Evolutionary conservation across 2,329 filamentous ascomycete genomes (phyloP).

Genomic region (Penicillium italicum): DNA sequence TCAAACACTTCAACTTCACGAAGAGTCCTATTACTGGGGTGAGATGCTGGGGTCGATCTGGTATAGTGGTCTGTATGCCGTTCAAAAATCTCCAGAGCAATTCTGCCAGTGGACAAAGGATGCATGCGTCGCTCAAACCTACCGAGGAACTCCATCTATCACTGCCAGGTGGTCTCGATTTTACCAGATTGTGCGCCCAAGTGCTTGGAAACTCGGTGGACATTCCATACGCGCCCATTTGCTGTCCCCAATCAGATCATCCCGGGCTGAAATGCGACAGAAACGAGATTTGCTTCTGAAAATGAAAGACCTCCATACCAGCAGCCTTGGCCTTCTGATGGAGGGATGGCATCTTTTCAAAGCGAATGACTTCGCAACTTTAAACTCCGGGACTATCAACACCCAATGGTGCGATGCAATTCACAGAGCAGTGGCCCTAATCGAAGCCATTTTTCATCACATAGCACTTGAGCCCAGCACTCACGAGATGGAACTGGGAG

Average conservation of each 20-base stretch:
- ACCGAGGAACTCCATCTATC: conserved; percentile 26
- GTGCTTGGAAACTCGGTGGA: conserved; percentile 66
- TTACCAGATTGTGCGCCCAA: conserved; percentile 74
- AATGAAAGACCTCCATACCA: conserved; percentile 76
- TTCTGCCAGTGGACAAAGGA: conserved; percentile 69
- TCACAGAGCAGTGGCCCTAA: conserved; percentile 74
- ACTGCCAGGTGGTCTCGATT: conserved; percentile 58
- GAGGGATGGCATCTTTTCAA: conserved; percentile 76
- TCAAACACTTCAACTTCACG: conserved; percentile 75
- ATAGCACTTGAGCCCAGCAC: conserved; percentile 58
- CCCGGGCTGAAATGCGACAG: conserved; percentile 67
- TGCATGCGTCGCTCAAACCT: conserved; percentile 51
- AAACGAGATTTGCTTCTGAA: conserved; percentile 71
- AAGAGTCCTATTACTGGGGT: conserved; percentile 96
- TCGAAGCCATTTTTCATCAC: conserved; percentile 78
- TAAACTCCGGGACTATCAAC: conserved; percentile 38
- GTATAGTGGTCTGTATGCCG: conserved; percentile 75
- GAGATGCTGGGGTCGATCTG: conserved; percentile 75
- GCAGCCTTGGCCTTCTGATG: conserved; percentile 79
- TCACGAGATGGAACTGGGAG: conserved; percentile 54
- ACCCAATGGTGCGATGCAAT: conserved; percentile 70
- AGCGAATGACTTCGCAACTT: conserved; percentile 54
- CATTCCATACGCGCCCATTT: conserved; percentile 67
- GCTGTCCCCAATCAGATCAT: conserved; percentile 72
- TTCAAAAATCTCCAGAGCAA: conserved; percentile 77